phyloP scores from a whole-genome alignment of 352 stramenopile species.

The Aphanomyces euteiches region DNA sequence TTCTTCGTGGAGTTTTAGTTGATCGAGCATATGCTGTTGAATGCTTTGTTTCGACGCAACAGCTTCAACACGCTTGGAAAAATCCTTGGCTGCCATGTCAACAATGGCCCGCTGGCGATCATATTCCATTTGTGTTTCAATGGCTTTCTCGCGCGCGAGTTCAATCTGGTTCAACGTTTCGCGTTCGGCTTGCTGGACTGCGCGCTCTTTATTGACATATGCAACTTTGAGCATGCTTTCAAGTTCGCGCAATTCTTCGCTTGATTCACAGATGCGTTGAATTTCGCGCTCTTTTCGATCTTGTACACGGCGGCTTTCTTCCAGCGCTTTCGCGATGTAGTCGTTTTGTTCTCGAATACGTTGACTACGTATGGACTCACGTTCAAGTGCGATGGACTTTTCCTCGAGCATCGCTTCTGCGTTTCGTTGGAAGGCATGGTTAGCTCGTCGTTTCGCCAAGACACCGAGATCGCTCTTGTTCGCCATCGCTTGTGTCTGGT shows the following conservation, averaged over 20 bases:
- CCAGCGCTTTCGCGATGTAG: slow-evolving; percentile 64
- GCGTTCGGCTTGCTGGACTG: slow-evolving; percentile 85
- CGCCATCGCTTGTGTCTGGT: slow-evolving; percentile 55
- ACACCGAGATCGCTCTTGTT: slow-evolving; percentile 67
- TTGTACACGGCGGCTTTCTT: slow-evolving; percentile 49
- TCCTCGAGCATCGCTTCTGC: slow-evolving; percentile 70
- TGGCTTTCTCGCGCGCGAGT: slow-evolving; percentile 69
- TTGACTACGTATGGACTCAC: slow-evolving; percentile 31
- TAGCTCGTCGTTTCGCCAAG: slow-evolving; percentile 43
- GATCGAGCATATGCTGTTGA: slow-evolving; percentile 64
- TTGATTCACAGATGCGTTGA: slow-evolving; percentile 87
- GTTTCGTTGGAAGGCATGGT: slow-evolving; percentile 59
- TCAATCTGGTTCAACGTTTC: slow-evolving; percentile 72
- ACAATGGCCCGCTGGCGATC: slow-evolving; percentile 79
- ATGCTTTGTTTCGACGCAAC: slow-evolving; percentile 64
- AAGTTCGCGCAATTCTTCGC: slow-evolving; percentile 86
- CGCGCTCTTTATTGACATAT: slow-evolving; percentile 92
- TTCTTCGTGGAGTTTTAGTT: slow-evolving; percentile 58
- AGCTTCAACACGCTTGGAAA: slow-evolving; percentile 61
- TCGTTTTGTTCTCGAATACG: slow-evolving; percentile 69
- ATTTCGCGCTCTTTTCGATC: slow-evolving; percentile 84
- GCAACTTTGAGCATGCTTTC: slow-evolving; percentile 87
- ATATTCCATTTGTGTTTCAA: slow-evolving; percentile 92
- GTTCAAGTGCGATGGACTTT: slow-evolving; percentile 34
- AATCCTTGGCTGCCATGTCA: slow-evolving; percentile 55